Percentiles rank a stretch among this genome's conserved stretches.
Evolutionary conservation across 2,329 filamentous ascomycete species (phyloP).

Genomic region (Bipolaris oryzae): DNA sequence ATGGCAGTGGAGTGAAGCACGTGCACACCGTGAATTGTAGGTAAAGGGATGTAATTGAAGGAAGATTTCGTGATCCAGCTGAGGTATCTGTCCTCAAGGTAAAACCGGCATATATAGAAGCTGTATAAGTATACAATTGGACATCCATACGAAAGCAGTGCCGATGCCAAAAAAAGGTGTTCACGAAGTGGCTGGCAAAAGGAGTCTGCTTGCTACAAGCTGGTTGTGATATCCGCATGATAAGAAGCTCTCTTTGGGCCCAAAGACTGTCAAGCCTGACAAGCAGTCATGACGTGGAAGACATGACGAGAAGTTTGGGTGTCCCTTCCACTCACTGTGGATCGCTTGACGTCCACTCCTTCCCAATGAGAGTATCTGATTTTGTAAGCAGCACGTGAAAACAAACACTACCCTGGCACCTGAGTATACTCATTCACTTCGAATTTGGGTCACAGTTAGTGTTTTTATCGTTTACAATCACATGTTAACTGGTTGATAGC

Average conservation of each 20-base stretch:
- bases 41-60: too few species aligned
- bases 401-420: background rate
- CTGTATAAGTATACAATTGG: too few species aligned
- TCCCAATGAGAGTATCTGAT: conserved; percentile 1
- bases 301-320: background rate
- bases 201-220: background rate
- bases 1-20: too few species aligned
- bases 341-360: background rate
- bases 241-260: too few species aligned
- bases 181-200: background rate
- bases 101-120: too few species aligned
- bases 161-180: background rate
- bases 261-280: background rate
- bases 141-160: background rate
- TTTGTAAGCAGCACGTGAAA: background rate
- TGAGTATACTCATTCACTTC: background rate
- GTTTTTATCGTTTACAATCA: background rate
- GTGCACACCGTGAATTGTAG: too few species aligned
- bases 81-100: too few species aligned
- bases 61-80: too few species aligned
- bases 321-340: background rate
- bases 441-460: background rate
- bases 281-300: background rate
- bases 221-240: background rate
- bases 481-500: background rate